phyloP scores from a whole-genome alignment of 441 rosid genomes.

The Populus hybrid region DNA sequence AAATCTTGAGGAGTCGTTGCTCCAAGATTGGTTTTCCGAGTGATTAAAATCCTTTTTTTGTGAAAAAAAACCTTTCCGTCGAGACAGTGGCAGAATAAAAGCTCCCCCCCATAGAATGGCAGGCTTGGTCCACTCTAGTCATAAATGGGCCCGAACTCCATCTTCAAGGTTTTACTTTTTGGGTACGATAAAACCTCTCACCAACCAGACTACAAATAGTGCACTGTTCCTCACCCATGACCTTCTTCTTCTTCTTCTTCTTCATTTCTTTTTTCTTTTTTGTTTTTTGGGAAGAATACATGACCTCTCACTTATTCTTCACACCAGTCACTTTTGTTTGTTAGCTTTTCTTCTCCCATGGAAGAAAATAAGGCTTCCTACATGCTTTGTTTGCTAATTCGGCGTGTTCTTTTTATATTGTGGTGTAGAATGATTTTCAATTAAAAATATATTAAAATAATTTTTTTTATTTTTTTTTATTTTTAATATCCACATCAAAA shows the following conservation, averaged over 20 bases:
- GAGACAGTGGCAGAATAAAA: background rate
- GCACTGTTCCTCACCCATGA: background rate
- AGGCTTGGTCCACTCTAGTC: background rate
- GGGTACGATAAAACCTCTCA: slow-evolving; percentile 4
- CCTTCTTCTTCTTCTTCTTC: background rate
- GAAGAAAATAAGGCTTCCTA: background rate
- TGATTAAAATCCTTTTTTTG: background rate
- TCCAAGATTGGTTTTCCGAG: too few species aligned
- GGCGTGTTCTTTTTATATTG: too few species aligned
- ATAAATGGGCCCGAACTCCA: slow-evolving; percentile 5
- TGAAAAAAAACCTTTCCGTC: background rate
- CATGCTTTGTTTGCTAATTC: too few species aligned
- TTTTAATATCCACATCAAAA: too few species aligned
- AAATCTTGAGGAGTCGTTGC: background rate
- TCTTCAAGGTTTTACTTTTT: background rate
- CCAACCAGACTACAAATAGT: background rate
- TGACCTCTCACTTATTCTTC: background rate
- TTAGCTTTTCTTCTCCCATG: background rate
- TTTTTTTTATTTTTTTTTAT: too few species aligned
- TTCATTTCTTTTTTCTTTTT: background rate
- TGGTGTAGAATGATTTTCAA: too few species aligned
- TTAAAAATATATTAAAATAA: too few species aligned
- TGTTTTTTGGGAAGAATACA: background rate
- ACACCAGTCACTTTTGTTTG: background rate
- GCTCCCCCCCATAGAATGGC: background rate